Evolutionary conservation across 371 early-diverging fungal genomes (phyloP).

Genomic region (Mucor irregularis): DNA sequence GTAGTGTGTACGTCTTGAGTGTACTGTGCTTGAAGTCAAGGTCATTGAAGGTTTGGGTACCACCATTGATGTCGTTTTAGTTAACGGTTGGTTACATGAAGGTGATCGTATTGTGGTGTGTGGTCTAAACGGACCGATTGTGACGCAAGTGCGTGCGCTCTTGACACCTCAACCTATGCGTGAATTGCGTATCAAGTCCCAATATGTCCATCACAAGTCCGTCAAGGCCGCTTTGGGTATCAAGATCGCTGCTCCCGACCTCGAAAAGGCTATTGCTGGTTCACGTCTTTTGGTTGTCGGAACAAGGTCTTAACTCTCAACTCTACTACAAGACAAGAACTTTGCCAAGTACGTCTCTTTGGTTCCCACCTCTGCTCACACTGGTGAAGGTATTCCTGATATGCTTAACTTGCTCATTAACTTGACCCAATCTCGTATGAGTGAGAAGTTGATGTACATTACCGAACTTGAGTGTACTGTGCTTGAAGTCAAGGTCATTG

Average conservation of each 20-base stretch:
- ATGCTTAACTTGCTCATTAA: constrained; percentile 92
- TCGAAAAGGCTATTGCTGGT: constrained; percentile 99
- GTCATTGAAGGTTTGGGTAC: constrained; percentile 99
- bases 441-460: constrained; percentile 93
- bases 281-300: constrained; percentile 94
- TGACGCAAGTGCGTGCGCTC: constrained; percentile 93
- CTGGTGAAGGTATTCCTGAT: constrained; percentile 99
- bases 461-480: constrained; percentile 98
- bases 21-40: constrained; percentile 99
- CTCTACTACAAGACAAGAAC: constrained; percentile 96
- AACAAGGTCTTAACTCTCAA: constrained; percentile 94
- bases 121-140: constrained; percentile 97
- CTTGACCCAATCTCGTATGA: constrained; percentile 96
- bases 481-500: constrained; percentile 99
- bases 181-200: constrained; percentile 97
- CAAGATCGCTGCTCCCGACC: constrained; percentile 95
- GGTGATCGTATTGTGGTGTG: constrained; percentile 98
- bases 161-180: constrained; percentile 99
- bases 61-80: constrained; percentile 98
- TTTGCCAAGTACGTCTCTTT: constrained; percentile 95
- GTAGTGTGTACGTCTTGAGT: constrained; percentile 96
- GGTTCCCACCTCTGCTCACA: constrained; percentile 99
- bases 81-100: constrained; percentile 97
- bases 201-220: constrained; percentile 95
- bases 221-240: constrained; percentile 99